phyloP scores from a whole-genome alignment of 2,329 filamentous ascomycete genomes.

The Fusarium sp. region DNA sequence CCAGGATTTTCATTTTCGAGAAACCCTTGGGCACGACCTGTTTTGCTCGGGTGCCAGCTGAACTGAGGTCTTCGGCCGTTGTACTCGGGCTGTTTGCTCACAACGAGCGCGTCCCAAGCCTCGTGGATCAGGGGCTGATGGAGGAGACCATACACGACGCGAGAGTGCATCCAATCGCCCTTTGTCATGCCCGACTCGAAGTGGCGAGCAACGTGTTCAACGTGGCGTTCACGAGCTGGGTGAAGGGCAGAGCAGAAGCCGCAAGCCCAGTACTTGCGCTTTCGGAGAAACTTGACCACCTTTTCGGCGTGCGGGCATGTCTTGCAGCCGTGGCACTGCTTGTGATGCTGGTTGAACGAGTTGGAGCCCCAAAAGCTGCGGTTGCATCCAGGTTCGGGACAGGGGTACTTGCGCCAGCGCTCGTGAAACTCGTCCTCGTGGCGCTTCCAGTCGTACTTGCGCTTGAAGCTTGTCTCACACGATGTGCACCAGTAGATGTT shows the following conservation, averaged over 20 bases:
- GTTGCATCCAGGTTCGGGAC: conserved; percentile 69
- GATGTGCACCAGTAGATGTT: conserved; percentile 67
- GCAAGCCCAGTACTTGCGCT: conserved; percentile 74
- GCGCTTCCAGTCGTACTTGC: conserved; percentile 74
- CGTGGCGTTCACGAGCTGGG: conserved; percentile 70
- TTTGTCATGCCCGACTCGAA: conserved; percentile 71
- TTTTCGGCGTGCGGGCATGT: conserved; percentile 72
- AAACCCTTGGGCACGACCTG: conserved; percentile 65
- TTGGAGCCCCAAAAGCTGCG: conserved; percentile 74
- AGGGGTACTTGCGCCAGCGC: conserved; percentile 73
- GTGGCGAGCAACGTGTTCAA: conserved; percentile 73
- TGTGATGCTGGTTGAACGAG: conserved; percentile 74
- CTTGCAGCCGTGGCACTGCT: conserved; percentile 70
- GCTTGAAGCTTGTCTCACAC: conserved; percentile 71
- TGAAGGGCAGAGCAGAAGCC: conserved; percentile 73
- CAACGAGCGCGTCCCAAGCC: conserved; percentile 67
- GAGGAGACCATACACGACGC: conserved; percentile 72
- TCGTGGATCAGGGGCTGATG: conserved; percentile 70
- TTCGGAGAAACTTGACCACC: conserved; percentile 68
- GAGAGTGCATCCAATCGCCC: conserved; percentile 73
- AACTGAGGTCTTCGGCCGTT: conserved; percentile 65
- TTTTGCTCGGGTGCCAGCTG: conserved; percentile 67
- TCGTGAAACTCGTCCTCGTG: conserved; percentile 77
- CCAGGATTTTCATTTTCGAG: conserved; percentile 70
- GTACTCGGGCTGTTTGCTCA: conserved; percentile 64